Conservation (phyloP, 305 asterid genomes). For the Withania somnifera region DNA sequence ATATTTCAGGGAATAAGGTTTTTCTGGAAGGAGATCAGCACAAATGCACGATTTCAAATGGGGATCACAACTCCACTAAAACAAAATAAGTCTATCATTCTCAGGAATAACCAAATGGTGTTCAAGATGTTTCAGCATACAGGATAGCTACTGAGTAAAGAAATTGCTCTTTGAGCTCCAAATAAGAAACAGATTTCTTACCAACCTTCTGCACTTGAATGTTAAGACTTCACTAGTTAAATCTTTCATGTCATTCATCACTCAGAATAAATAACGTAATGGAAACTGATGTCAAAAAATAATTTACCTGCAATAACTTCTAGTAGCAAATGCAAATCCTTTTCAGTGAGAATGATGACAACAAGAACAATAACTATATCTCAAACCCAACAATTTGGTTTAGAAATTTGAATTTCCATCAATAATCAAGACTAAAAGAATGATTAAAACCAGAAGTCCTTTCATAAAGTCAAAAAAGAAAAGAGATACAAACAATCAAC, state of each 20-base stretch:
- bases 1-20: neutral
- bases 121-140: neutral
- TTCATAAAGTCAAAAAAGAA: neutral
- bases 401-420: neutral
- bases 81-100: neutral
- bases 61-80: neutral
- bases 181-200: neutral
- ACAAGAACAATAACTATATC: neutral
- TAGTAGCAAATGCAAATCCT: neutral
- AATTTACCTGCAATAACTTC: neutral
- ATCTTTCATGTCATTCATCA: neutral
- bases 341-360: neutral
- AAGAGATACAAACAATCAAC: neutral
- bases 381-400: neutral
- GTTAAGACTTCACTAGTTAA: neutral
- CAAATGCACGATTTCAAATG: neutral
- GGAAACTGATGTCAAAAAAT: neutral
- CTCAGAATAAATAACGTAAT: neutral
- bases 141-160: neutral
- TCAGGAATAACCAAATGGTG: neutral
- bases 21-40: neutral
- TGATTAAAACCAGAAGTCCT: neutral
- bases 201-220: neutral
- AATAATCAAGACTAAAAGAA: neutral
- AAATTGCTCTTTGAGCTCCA: neutral